Percentiles rank a stretch among this genome's conserved stretches.
phyloP scores from a whole-genome alignment of 2,329 filamentous ascomycete genomes.

The Claviceps fusiformis region DNA sequence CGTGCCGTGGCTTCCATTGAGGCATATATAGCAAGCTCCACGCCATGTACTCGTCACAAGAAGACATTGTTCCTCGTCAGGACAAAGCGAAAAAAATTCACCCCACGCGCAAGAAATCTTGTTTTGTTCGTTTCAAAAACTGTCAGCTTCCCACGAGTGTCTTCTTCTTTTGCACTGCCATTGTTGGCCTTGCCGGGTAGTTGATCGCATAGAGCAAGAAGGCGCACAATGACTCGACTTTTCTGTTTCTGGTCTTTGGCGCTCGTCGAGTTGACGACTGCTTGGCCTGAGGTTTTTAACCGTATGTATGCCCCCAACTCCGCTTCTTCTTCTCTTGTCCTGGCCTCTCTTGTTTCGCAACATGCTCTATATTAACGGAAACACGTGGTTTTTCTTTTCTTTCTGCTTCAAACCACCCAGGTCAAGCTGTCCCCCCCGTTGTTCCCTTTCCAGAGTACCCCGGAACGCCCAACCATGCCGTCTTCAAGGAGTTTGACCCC shows the following conservation, averaged over 20 bases:
- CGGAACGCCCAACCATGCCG: conserved; percentile 1
- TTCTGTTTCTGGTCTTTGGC: neutral
- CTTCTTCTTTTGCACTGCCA: neutral
- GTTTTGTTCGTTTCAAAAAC: no score
- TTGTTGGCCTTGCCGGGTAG: no score
- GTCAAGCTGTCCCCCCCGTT: conserved; percentile 1
- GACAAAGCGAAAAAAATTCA: no score
- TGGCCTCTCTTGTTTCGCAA: neutral
- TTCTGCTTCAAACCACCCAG: neutral
- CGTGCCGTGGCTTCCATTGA: no score
- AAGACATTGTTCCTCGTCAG: no score
- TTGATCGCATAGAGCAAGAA: neutral
- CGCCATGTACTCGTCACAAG: no score
- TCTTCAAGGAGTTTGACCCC: neutral
- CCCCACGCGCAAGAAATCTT: no score
- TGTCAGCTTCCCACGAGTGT: no score
- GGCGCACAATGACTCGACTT: neutral
- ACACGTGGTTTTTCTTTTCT: neutral
- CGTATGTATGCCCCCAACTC: neutral
- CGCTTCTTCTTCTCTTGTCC: neutral
- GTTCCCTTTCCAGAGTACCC: conserved; percentile 2
- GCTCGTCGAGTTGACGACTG: neutral
- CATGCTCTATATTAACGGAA: neutral
- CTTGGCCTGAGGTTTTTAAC: neutral
- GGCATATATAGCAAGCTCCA: no score